Conservation (phyloP, 495 filamentous ascomycete genomes). For the Jackrogersella minutella region DNA sequence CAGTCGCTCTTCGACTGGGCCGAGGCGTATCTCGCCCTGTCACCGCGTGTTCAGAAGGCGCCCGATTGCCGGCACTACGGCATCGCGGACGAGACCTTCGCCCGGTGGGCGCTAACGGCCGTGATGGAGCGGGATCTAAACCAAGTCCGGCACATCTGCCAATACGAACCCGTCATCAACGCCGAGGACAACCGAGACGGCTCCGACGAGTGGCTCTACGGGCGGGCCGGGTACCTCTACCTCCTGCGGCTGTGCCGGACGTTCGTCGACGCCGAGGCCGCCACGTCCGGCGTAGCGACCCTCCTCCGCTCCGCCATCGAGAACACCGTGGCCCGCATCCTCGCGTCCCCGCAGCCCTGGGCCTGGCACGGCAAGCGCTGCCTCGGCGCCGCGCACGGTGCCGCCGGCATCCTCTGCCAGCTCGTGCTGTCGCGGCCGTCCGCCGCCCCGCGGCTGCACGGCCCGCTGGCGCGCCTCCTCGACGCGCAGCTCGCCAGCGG, state of each 20-base stretch:
- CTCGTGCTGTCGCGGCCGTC: slow-evolving; percentile 59
- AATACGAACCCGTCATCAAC: slow-evolving; percentile 50
- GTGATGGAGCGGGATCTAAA: slow-evolving; percentile 53
- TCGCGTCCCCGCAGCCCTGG: slow-evolving; percentile 54
- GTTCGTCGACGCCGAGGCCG: not conserved
- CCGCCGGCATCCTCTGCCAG: slow-evolving; percentile 69
- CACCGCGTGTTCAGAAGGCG: slow-evolving; percentile 45
- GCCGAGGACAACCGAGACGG: slow-evolving; percentile 38
- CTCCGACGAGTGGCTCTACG: slow-evolving; percentile 64
- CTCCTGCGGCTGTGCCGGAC: slow-evolving; percentile 58
- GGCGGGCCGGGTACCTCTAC: slow-evolving; percentile 68
- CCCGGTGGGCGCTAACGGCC: slow-evolving; percentile 60
- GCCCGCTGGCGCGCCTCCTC: slow-evolving; percentile 56
- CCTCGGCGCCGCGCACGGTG: slow-evolving; percentile 68
- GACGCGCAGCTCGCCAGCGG: slow-evolving; percentile 50
- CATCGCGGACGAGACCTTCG: slow-evolving; percentile 63
- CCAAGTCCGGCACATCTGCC: slow-evolving; percentile 55
- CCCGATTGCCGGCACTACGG: slow-evolving; percentile 57
- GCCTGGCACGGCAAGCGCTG: slow-evolving; percentile 66
- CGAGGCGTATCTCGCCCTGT: slow-evolving; percentile 55
- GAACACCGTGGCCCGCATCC: slow-evolving; percentile 48
- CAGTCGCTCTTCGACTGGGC: slow-evolving; percentile 58
- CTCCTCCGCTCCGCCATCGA: slow-evolving; percentile 48
- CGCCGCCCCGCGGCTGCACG: slow-evolving; percentile 49
- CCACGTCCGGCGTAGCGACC: slow-evolving; percentile 37